A percentile compares a stretch with the other conserved stretches of the same genome.
Evolutionary conservation across 495 filamentous ascomycete species (phyloP).

Genomic region (Corynascus novoguineensis): DNA sequence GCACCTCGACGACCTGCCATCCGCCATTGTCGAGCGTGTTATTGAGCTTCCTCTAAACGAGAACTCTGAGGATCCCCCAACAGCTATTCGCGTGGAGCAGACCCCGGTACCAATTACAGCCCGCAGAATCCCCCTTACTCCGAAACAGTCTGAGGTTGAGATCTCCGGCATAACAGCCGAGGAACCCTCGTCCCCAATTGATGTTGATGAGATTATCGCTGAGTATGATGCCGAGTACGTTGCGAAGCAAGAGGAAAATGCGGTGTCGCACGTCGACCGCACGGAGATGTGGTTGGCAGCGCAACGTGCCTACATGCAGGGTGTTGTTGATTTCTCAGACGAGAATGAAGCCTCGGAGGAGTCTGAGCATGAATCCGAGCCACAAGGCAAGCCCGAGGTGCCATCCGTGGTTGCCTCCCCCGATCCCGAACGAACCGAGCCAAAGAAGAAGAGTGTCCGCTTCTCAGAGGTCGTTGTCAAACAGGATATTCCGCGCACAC

Average conservation of each 20-base stretch:
- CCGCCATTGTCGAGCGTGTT: slow-evolving; percentile 59
- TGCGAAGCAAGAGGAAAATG: slow-evolving; percentile 56
- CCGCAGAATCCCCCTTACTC: slow-evolving; percentile 19
- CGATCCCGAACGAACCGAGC: slow-evolving; percentile 26
- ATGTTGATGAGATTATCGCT: slow-evolving; percentile 50
- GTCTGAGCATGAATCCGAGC: slow-evolving; percentile 23
- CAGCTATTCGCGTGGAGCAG: slow-evolving; percentile 45
- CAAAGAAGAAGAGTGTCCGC: slow-evolving; percentile 68
- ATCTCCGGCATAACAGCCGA: slow-evolving; percentile 34
- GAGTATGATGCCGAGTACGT: slow-evolving; percentile 69
- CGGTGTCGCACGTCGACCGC: slow-evolving; percentile 65
- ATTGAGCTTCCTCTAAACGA: slow-evolving; percentile 52
- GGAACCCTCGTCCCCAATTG: slow-evolving; percentile 34
- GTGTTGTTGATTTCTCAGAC: slow-evolving; percentile 53
- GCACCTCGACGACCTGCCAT: slow-evolving; percentile 29
- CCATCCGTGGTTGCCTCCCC: slow-evolving; percentile 26
- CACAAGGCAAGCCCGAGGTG: slow-evolving; percentile 21
- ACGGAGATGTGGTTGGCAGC: slow-evolving; percentile 77
- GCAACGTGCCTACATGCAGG: slow-evolving; percentile 70
- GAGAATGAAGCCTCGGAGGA: slow-evolving; percentile 29
- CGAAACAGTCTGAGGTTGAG: slow-evolving; percentile 13
- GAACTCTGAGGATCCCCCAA: slow-evolving; percentile 56
- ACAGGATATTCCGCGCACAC: slow-evolving; percentile 38
- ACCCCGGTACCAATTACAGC: slow-evolving; percentile 33
- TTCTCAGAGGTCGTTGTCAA: slow-evolving; percentile 58